Evolutionary conservation across 192 early-diverging fungal species (phyloP).

Genomic region (Allomyces macrogynus): DNA sequence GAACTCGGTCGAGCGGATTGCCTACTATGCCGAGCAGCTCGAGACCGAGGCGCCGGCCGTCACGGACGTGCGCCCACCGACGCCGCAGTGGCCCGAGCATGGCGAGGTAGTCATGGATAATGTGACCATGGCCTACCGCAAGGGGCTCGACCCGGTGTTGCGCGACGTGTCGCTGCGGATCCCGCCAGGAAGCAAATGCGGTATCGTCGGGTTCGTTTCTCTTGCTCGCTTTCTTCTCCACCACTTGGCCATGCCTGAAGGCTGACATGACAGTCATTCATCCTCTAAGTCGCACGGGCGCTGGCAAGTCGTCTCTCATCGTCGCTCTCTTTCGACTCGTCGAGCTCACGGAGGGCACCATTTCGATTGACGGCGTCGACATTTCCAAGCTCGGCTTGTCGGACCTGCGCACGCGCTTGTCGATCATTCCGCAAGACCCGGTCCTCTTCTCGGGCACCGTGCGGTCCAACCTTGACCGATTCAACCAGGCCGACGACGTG

Average conservation of each 20-base stretch:
- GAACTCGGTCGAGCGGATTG: slow-evolving; percentile 34
- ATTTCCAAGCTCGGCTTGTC: slow-evolving; percentile 34
- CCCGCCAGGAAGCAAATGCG: slow-evolving; percentile 6
- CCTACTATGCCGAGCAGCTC: slow-evolving; percentile 20
- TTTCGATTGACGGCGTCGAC: slow-evolving; percentile 51
- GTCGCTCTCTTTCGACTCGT: slow-evolving; percentile 54
- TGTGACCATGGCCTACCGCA: slow-evolving; percentile 29
- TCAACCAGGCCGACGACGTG: slow-evolving; percentile 19
- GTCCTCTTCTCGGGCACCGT: slow-evolving; percentile 24
- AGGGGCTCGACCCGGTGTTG: slow-evolving; percentile 20
- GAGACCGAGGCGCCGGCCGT: slow-evolving; percentile 14
- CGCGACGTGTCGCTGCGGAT: slow-evolving; percentile 13
- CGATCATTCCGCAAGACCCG: slow-evolving; percentile 23
- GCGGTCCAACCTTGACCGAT: slow-evolving; percentile 34
- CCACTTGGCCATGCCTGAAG: too few relatives aligned
- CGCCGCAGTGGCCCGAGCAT: slow-evolving; percentile 23
- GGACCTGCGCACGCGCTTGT: slow-evolving; percentile 19
- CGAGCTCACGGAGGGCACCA: slow-evolving; percentile 30
- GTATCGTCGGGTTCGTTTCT: slow-evolving; percentile 8
- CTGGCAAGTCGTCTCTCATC: slow-evolving; percentile 52
- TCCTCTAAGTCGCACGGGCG: slow-evolving; percentile 42
- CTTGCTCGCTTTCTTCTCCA: too few relatives aligned
- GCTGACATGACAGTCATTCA: too few relatives aligned
- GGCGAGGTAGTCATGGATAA: slow-evolving; percentile 25
- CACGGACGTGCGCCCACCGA: neutral